Conservation (phyloP, 2,329 filamentous ascomycete species). For the Periconia sp. region DNA sequence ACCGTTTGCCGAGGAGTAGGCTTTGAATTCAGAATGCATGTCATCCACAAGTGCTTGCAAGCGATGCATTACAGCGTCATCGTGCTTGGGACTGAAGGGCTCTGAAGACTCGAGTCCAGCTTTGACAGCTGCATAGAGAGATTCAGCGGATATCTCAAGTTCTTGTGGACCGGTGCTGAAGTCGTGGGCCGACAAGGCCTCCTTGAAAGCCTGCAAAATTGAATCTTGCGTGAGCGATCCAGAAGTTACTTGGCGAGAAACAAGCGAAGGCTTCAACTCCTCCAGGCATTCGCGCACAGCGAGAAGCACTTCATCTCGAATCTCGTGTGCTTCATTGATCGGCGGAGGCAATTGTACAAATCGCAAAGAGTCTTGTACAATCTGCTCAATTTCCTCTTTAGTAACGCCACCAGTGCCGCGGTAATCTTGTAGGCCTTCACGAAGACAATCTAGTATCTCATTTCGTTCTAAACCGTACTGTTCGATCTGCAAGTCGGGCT, state of each 20-base stretch:
- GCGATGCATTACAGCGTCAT: conserved; percentile 65
- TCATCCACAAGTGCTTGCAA: conserved; percentile 65
- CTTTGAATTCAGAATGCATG: conserved; percentile 72
- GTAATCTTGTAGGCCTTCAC: conserved; percentile 84
- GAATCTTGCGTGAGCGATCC: conserved; percentile 59
- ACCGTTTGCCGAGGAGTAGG: conserved; percentile 79
- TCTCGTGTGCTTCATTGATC: conserved; percentile 71
- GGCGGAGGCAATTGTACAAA: conserved; percentile 78
- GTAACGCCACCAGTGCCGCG: conserved; percentile 66
- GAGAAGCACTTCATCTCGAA: conserved; percentile 81
- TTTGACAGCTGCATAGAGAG: conserved; percentile 64
- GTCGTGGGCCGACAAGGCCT: conserved; percentile 60
- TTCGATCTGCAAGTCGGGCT: conserved; percentile 89
- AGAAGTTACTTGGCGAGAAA: conserved; percentile 48
- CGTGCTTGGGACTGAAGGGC: conserved; percentile 59
- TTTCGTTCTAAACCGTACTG: conserved; percentile 90
- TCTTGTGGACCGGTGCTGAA: conserved; percentile 45
- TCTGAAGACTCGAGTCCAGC: conserved; percentile 61
- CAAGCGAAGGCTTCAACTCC: conserved; percentile 68
- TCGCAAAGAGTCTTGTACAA: conserved; percentile 84
- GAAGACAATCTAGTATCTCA: conserved; percentile 84
- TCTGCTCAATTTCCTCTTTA: conserved; percentile 83
- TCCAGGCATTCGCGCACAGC: conserved; percentile 87
- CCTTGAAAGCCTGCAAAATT: conserved; percentile 64
- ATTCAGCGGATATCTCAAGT: conserved; percentile 55